phyloP scores from a whole-genome alignment of 306 rosid species.

The Rosa multiflora region DNA sequence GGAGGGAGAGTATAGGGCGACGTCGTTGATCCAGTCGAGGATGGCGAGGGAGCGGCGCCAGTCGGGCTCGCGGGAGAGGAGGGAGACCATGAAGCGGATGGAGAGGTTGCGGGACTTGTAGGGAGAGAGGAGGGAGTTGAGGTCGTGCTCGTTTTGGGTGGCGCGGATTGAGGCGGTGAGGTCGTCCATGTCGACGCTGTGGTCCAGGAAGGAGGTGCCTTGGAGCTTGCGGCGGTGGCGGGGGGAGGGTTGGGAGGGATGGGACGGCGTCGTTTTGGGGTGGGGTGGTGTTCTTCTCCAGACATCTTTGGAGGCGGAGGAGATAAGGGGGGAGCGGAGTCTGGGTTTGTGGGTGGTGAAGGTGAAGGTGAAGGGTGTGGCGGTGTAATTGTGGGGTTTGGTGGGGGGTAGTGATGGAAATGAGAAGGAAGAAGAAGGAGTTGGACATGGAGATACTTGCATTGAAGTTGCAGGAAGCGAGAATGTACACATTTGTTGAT shows the following conservation, averaged over 20 bases:
- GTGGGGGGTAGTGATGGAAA: conserved; percentile 20
- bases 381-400: conserved; percentile 12
- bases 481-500: conserved; percentile 29
- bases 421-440: conserved; percentile 27
- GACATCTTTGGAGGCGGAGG: conserved; percentile 48
- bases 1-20: conserved; percentile 74
- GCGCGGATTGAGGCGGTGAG: conserved; percentile 40
- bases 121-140: conserved; percentile 53
- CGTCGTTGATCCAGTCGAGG: conserved; percentile 88
- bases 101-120: conserved; percentile 68
- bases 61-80: conserved; percentile 76
- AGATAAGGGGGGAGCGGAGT: conserved; percentile 12
- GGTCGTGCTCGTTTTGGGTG: conserved; percentile 62
- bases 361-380: conserved; percentile 9
- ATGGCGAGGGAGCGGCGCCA: conserved; percentile 89
- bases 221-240: conserved; percentile 38
- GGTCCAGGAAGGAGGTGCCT: conserved; percentile 46
- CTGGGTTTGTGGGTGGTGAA: conserved; percentile 16
- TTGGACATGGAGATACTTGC: background rate
- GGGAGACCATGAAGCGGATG: conserved; percentile 72
- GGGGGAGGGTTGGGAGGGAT: background rate
- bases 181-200: conserved; percentile 77
- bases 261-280: conserved; percentile 24
- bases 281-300: conserved; percentile 54
- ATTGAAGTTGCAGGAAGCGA: conserved; percentile 18